phyloP scores from a whole-genome alignment of 352 stramenopile species.

The Labyrinthula sp. region DNA sequence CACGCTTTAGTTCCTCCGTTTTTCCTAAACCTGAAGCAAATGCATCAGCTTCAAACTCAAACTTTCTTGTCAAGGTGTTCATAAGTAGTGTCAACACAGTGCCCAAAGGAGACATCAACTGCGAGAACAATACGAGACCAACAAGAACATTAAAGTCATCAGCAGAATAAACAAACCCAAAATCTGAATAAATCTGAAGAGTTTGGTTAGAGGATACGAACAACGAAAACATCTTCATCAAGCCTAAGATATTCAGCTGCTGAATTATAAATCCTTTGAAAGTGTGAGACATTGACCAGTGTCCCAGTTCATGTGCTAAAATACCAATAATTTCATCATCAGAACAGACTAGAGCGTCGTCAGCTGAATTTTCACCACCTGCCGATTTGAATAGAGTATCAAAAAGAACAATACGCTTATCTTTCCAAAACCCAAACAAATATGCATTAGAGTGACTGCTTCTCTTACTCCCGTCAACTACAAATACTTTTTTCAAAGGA shows the following conservation, averaged over 20 bases:
- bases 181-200: constrained; percentile 22
- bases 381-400: constrained; percentile 47
- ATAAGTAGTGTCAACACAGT: constrained; percentile 35
- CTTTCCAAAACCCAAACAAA: constrained; percentile 58
- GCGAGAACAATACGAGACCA: constrained; percentile 53
- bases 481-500: constrained; percentile 86
- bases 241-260: constrained; percentile 46
- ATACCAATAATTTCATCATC: constrained; percentile 54
- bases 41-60: constrained; percentile 62
- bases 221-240: constrained; percentile 51
- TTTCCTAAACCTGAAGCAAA: constrained; percentile 75
- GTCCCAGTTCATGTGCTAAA: constrained; percentile 53
- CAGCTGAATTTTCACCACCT: constrained; percentile 18
- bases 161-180: too few species aligned
- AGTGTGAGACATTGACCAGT: constrained; percentile 60
- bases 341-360: constrained; percentile 42
- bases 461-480: constrained; percentile 86
- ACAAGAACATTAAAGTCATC: constrained; percentile 47
- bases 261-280: constrained; percentile 54
- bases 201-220: constrained; percentile 36
- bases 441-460: constrained; percentile 68
- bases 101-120: constrained; percentile 24
- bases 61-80: constrained; percentile 43
- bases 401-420: constrained; percentile 59
- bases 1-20: constrained; percentile 62